Percentiles rank a stretch among this genome's conserved stretches.
phyloP scores from a whole-genome alignment of 2,329 filamentous ascomycete species.

The Myriosclerotinia scirpicola region DNA sequence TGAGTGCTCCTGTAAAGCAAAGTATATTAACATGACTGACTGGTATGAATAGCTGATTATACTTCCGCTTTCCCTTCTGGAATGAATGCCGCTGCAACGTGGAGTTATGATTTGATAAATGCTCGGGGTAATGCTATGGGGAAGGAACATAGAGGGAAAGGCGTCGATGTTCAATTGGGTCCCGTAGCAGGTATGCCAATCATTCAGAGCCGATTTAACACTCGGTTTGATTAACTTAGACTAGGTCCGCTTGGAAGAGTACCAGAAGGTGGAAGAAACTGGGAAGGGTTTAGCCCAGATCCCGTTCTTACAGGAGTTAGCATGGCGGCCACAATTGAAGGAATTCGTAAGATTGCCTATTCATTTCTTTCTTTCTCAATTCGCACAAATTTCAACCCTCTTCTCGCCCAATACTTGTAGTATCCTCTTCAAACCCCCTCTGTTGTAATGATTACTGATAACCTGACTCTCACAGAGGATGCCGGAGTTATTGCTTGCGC shows the following conservation, averaged over 20 bases:
- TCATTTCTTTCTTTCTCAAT: neutral
- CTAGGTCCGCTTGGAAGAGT: constrained; percentile 57
- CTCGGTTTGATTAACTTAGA: neutral
- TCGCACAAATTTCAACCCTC: neutral
- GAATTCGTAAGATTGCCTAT: constrained; percentile 51
- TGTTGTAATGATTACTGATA: neutral
- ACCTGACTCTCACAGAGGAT: constrained; percentile 51
- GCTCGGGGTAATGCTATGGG: constrained; percentile 67
- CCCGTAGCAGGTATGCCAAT: constrained; percentile 58
- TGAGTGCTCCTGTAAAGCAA: constrained; percentile 26
- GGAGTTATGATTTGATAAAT: constrained; percentile 70
- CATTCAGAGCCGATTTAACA: neutral
- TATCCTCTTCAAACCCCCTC: too few species aligned
- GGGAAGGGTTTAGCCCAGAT: constrained; percentile 71
- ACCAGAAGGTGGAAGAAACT: constrained; percentile 68
- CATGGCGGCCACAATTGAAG: constrained; percentile 70
- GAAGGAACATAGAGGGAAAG: constrained; percentile 70
- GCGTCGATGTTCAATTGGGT: constrained; percentile 71
- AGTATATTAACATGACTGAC: constrained; percentile 46
- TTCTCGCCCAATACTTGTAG: too few species aligned
- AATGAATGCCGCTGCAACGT: constrained; percentile 73
- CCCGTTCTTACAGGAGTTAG: constrained; percentile 73
- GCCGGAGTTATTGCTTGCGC: constrained; percentile 79
- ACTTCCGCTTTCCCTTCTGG: constrained; percentile 76
- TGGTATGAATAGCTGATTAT: constrained; percentile 54